phyloP scores from a whole-genome alignment of 2,329 filamentous ascomycete genomes.

The Arthrobotrys pseudoclavata region DNA sequence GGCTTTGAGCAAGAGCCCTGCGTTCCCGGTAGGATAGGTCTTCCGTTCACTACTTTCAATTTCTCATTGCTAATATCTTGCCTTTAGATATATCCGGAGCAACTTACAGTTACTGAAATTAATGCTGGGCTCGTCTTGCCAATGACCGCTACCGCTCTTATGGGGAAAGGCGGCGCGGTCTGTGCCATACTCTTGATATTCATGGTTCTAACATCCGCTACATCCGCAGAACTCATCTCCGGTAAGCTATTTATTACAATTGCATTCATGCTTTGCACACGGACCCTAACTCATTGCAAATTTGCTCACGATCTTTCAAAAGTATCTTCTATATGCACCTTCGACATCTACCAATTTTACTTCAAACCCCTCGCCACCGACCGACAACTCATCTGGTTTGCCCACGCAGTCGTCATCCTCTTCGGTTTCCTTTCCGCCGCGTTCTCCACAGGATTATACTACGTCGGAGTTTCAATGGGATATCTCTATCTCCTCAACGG shows the following conservation, averaged over 20 bases:
- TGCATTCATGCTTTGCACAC: too few species aligned
- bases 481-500: constrained; percentile 93
- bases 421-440: constrained; percentile 83
- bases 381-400: constrained; percentile 82
- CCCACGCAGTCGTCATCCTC: constrained; percentile 78
- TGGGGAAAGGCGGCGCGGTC: constrained; percentile 84
- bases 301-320: not conserved
- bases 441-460: constrained; percentile 81
- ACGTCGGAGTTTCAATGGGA: constrained; percentile 85
- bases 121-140: constrained; percentile 86
- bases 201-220: constrained; percentile 89
- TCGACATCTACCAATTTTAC: constrained; percentile 89
- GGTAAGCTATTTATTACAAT: constrained; percentile 13
- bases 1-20: constrained; percentile 79
- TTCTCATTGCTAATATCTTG: not conserved
- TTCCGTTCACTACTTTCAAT: too few species aligned
- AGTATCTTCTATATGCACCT: constrained; percentile 88
- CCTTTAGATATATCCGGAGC: constrained; percentile 73
- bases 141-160: constrained; percentile 83
- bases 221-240: constrained; percentile 85
- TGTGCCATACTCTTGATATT: constrained; percentile 85
- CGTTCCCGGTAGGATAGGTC: constrained; percentile 70
- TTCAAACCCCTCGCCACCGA: constrained; percentile 83
- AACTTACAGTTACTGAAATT: constrained; percentile 81
- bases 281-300: too few species aligned